Base-by-base conservation (phyloP, 2,329 filamentous ascomycete genomes). In the Aspergillus fumigatiaffinis region DNA sequence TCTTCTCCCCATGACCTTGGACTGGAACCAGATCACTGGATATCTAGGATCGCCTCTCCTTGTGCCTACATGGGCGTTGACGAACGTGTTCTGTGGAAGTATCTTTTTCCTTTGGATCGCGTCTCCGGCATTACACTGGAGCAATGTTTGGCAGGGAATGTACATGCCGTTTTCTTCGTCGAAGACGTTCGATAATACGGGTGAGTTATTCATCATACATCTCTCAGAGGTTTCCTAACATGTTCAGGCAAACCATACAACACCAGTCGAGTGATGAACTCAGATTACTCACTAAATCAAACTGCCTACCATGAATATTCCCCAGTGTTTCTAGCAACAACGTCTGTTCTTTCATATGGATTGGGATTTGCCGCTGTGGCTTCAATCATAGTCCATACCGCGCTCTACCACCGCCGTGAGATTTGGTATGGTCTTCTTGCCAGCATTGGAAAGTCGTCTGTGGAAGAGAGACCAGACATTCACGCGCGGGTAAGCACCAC, bases 61-160 rank as follows among this genome's bases (percentile, higher is more conserved):
- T 35, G 83, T 86, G 7, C 87, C 87, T 8, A 88, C 85, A 79
- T 84, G 86, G 70, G 87, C 87, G 5, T 88, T 89, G 59, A 82
- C 85, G 55, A 90, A 90, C 68, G 88, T 86, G 0, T 74, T 87
- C 28, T 82, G 87, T 47, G 84, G 86, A n/a, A 80, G 88, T 12
- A 77, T 87, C 1, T 54, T 81, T 1, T 89, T 88, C 69, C 87
- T 84, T 60, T 79, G 88, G 54, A 68, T 87, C 17, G 73, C 80
- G 5, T 77, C 83, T 0, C 78, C 82, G 0, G 71, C 80, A 10
- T 74, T 89, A 23, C 87, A 90, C 68, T 90, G 86, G 66, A 81
- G 78, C 3, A 85, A 85, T 23, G 77, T 78, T 0, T 90, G 87
- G 87, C 87, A 85, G 62, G 79, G 80, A 0, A 71, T 79, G 53